Base-by-base conservation (phyloP, 1,284 basidiomycete species). In the Irpex rosettiformis region DNA sequence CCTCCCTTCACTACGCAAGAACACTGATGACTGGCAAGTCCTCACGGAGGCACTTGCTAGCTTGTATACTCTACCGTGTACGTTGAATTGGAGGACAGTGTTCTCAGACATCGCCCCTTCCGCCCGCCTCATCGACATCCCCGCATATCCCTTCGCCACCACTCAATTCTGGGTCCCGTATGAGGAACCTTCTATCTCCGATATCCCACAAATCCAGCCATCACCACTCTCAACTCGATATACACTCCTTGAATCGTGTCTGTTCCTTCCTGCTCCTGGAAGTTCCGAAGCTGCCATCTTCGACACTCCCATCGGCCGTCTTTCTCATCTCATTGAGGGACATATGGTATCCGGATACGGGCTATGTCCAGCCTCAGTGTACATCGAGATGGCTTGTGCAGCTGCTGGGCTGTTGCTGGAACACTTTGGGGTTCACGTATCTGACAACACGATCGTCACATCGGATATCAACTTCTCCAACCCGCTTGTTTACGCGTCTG, bases 311-410 rank as follows among this genome's bases (percentile, higher is more conserved):
- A 76, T 86, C 27, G 60, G 59, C 2, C 64, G 68, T 33, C 62
- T 89, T 2, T 75, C 75, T 3, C 60, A 65, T 3, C 78, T 77
- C 58, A 83, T 90, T 22, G 64, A 71, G 16, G 85, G 86, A 0
- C 88, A 90, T 61, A 72, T 66, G n/a, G 85, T 89, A 2, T 79
- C 77, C 16, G 82, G 78, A 1, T 65, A 77, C 30, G 74, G 83
- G 0, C 75, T 90, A 0, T 90, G 86, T 63, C 88, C 88, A 3
- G 88, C 85, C 0, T 88, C 86, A 0, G 78, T 88, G 1, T 88
- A 88, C 62, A 66, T 83, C 18, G 86, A 89, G 62, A 76, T 84
- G 47, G 80, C 75, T 1, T 69, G 81, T 24, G 75, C 79, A 7
- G 79, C 78, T 0, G 71, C 81, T 18, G 64, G 71, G 27, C 69